Conservation (phyloP, 106 monocot species). For the Allium fistulosum region DNA sequence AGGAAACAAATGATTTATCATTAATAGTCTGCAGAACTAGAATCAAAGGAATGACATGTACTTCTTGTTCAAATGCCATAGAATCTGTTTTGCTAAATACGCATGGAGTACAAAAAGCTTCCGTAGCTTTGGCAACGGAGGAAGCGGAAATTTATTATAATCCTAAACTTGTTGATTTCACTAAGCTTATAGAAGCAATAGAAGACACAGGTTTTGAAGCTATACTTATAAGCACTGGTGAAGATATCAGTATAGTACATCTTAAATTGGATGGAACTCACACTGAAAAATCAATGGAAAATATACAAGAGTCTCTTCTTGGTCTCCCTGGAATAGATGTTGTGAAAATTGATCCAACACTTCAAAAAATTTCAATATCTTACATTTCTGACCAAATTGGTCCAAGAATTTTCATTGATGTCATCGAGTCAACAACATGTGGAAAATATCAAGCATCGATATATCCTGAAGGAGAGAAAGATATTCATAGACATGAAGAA, state of each 20-base stretch:
- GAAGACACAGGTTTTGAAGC: slow-evolving; percentile 79
- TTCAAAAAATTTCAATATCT: slow-evolving; percentile 56
- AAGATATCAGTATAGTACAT: slow-evolving; percentile 46
- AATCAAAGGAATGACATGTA: slow-evolving; percentile 88
- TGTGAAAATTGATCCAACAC: slow-evolving; percentile 24
- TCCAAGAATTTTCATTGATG: slow-evolving; percentile 64
- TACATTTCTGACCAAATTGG: slow-evolving; percentile 68
- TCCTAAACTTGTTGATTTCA: slow-evolving; percentile 25
- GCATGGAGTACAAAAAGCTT: slow-evolving; percentile 59
- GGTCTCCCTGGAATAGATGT: slow-evolving; percentile 58
- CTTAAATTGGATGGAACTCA: slow-evolving; percentile 54
- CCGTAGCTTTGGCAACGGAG: slow-evolving; percentile 82
- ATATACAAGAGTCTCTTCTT: slow-evolving; percentile 52
- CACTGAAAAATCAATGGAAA: slow-evolving; percentile 24
- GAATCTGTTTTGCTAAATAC: slow-evolving; percentile 63
- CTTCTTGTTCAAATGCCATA: slow-evolving; percentile 57
- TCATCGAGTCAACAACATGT: slow-evolving; percentile 48
- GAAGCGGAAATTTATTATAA: slow-evolving; percentile 79
- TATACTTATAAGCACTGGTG: slow-evolving; percentile 50
- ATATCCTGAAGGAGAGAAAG: slow-evolving; percentile 47
- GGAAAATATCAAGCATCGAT: slow-evolving; percentile 50
- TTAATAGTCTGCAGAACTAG: slow-evolving; percentile 47
- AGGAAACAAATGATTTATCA: slow-evolving; percentile 28
- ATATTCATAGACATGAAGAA: slow-evolving; percentile 36
- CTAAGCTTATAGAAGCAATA: slow-evolving; percentile 42